Base-by-base conservation (phyloP, 1,139 yeast genomes). In the Debaryomycetaceae sp. region DNA sequence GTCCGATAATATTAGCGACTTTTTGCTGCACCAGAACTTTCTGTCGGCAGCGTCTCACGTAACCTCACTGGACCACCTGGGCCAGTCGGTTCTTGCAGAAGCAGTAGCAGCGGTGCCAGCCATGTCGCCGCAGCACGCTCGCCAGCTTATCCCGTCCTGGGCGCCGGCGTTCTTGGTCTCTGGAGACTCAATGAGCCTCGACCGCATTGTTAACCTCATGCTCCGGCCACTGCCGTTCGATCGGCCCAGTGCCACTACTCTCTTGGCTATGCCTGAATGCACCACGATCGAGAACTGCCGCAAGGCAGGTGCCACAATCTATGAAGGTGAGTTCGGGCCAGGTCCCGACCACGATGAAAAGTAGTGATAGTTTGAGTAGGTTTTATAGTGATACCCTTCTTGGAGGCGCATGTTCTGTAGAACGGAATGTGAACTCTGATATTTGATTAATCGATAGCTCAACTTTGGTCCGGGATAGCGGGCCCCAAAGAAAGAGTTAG, bases 281-380 rank as follows among this genome's bases (percentile, higher is more conserved):
- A 67, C 69, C 29, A 71, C 78, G 37, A 90, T 90, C 26, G 96
- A 87, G 41, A 59, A 68, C 37, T 70, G 92, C 37, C 68, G 97
- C 32, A 81, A 82, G 48, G 87, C 95, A 4, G 98, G 98, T 3
- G 96, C 97, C 1, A 82, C 90, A 2, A 82, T 90, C 39, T 92
- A 79, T 44, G 99, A 90, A 55, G 98, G 97, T 23, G 97, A 90
- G 43, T 87, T 72, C 51, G 98, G 98, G 0, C 96, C 97, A 6
- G 40, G 40, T 28, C 48, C 49, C 27, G 55, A 52, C 26, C 47
- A 45, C 16, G 40, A 39, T 15, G 32, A 33, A n/a, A n/a, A n/a
- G n/a, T n/a, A n/a, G n/a, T n/a, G 18, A 11, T n/a, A n/a, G n/a
- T n/a, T n/a, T n/a, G n/a, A n/a, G n/a, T n/a, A n/a, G 44, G 16